phyloP scores from a whole-genome alignment of 345 rosid species.

The Acer negundo region DNA sequence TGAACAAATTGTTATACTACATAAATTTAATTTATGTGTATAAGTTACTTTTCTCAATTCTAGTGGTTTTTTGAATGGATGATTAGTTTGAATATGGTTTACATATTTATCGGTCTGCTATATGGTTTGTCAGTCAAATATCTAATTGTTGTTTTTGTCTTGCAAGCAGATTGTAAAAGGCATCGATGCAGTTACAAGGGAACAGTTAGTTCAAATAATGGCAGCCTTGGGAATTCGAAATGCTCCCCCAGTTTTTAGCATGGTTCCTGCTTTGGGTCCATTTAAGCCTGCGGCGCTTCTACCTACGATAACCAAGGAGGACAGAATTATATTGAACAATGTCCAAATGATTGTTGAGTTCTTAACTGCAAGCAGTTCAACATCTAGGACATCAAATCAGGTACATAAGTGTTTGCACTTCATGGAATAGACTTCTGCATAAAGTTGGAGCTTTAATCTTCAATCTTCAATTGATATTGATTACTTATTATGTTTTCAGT shows the following conservation, averaged over 20 bases:
- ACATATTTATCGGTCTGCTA: background rate
- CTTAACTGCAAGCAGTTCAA: constrained; percentile 72
- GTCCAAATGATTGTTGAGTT: constrained; percentile 77
- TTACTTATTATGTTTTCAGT: background rate
- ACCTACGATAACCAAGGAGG: constrained; percentile 86
- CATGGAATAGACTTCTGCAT: background rate
- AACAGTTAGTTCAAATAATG: constrained; percentile 77
- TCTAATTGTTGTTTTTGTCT: constrained; percentile 15
- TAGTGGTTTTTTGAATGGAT: background rate
- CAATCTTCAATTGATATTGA: background rate
- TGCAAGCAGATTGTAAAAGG: constrained; percentile 83
- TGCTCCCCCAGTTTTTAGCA: constrained; percentile 69
- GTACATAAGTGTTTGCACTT: constrained; percentile 31
- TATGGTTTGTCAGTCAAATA: constrained; percentile 8
- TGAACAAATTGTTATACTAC: too few relatives aligned
- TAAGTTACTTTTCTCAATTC: too few relatives aligned
- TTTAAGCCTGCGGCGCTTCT: constrained; percentile 73
- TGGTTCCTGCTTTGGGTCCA: constrained; percentile 78
- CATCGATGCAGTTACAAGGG: constrained; percentile 90
- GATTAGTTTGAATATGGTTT: background rate
- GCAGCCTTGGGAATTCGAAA: constrained; percentile 66
- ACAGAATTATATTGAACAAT: constrained; percentile 66
- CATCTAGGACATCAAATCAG: constrained; percentile 60
- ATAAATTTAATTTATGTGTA: too few relatives aligned
- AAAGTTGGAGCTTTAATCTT: background rate